phyloP scores from a whole-genome alignment of 257 asterid genomes.

The Petunia axillaris region DNA sequence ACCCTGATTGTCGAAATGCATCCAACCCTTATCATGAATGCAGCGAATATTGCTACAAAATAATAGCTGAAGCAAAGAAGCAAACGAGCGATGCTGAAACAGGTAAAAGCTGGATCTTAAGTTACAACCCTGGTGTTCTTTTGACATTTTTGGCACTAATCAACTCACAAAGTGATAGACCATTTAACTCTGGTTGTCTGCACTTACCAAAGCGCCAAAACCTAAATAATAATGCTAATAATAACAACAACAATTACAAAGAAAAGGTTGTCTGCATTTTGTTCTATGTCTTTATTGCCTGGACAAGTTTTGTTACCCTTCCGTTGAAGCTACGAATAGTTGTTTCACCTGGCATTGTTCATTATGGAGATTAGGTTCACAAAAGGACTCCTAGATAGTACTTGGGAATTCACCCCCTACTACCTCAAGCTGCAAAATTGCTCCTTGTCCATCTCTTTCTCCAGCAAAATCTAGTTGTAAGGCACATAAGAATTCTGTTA shows the following conservation, averaged over 20 bases:
- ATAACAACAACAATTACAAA: not conserved
- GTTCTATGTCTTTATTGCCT: not conserved
- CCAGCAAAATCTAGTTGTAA: not conserved
- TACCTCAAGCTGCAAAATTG: not conserved
- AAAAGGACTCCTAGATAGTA: not conserved
- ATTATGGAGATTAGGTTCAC: not conserved
- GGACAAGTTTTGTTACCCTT: not conserved
- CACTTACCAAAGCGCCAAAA: not conserved
- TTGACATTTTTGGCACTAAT: not conserved
- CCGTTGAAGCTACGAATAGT: not conserved
- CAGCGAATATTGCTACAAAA: constrained; percentile 60
- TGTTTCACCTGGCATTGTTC: constrained; percentile 8
- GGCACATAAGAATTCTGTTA: not conserved
- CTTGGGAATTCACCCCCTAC: not conserved
- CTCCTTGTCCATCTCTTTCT: not conserved
- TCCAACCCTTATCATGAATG: constrained; percentile 73
- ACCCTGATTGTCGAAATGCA: constrained; percentile 73
- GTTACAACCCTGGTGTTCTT: not conserved
- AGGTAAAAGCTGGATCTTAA: constrained; percentile 32
- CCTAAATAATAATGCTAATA: not conserved
- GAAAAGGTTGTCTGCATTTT: not conserved
- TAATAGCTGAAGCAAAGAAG: constrained; percentile 62
- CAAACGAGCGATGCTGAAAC: constrained; percentile 34
- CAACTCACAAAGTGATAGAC: not conserved
- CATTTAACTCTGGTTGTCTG: not conserved